Conservation (phyloP, 257 asterid genomes). For the Forsythia viridissima region DNA sequence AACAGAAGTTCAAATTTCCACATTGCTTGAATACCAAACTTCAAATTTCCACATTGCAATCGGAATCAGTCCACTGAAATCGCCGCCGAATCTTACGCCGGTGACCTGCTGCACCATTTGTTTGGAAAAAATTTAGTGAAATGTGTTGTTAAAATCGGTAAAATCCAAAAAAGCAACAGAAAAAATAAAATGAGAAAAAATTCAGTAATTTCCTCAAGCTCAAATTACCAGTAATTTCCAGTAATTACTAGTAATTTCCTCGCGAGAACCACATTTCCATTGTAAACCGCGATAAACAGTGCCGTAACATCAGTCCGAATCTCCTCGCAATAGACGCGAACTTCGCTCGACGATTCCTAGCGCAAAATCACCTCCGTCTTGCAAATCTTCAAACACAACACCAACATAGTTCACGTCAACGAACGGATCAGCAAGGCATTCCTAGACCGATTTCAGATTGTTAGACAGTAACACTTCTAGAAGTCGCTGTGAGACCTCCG, state of each 20-base stretch:
- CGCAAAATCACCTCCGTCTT: slow-evolving; percentile 49
- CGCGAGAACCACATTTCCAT: slow-evolving; percentile 57
- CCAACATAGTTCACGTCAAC: slow-evolving; percentile 75
- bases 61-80: too few relatives aligned
- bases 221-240: neutral
- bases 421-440: slow-evolving; percentile 64
- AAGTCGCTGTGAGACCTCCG: slow-evolving; percentile 70
- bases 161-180: neutral
- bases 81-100: too few relatives aligned
- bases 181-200: neutral
- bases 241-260: slow-evolving; percentile 57
- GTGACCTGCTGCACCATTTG: too few relatives aligned
- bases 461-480: slow-evolving; percentile 53
- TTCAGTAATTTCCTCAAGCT: neutral
- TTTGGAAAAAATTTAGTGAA: too few relatives aligned
- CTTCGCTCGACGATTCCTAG: slow-evolving; percentile 53
- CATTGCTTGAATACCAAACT: too few relatives aligned
- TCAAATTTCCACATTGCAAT: too few relatives aligned
- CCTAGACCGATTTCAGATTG: slow-evolving; percentile 54
- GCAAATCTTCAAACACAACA: slow-evolving; percentile 64
- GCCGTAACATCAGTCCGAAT: slow-evolving; percentile 77
- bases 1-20: too few relatives aligned
- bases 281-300: slow-evolving; percentile 57
- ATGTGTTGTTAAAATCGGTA: neutral
- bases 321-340: slow-evolving; percentile 57